These are phyloP conservation scores for Dendrocalamus latiflorus DNA, from an alignment of 202 grass and related monocot species.

Conservation along the genomic window DNA sequence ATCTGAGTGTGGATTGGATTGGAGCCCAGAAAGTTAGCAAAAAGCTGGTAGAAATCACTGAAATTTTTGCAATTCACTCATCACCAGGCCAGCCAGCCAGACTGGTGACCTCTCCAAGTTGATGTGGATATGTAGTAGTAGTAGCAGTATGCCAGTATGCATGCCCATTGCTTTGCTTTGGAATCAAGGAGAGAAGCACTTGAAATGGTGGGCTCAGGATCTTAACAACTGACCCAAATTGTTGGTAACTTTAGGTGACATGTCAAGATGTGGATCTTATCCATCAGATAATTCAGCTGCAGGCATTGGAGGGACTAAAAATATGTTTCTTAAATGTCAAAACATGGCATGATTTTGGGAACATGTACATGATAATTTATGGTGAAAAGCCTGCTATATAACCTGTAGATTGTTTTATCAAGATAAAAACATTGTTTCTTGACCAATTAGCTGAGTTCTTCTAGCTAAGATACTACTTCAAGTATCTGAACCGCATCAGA, in stretches of 20 bases:
- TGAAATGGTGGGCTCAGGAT: slow-evolving; percentile 47
- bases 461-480: neutral
- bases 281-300: slow-evolving; percentile 14
- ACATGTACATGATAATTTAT: slow-evolving; percentile 20
- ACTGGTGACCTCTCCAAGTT: too few relatives aligned
- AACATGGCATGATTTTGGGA: slow-evolving; percentile 11
- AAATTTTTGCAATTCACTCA: too few relatives aligned
- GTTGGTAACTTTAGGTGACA: slow-evolving; percentile 30
- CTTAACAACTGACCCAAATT: slow-evolving; percentile 32
- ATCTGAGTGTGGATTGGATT: too few relatives aligned
- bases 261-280: slow-evolving; percentile 44
- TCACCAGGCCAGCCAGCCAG: too few relatives aligned
- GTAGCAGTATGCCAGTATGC: neutral
- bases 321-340: neutral
- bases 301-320: neutral
- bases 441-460: neutral
- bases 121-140: slow-evolving; percentile 3
- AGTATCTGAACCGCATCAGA: neutral
- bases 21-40: too few relatives aligned
- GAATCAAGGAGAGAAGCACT: slow-evolving; percentile 45
- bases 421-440: slow-evolving; percentile 1
- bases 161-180: slow-evolving; percentile 34
- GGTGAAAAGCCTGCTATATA: slow-evolving; percentile 4
- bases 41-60: too few relatives aligned
- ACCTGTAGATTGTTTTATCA: neutral